Conservation (phyloP, 2,329 filamentous ascomycete species). For the Teratosphaeria destructans region DNA sequence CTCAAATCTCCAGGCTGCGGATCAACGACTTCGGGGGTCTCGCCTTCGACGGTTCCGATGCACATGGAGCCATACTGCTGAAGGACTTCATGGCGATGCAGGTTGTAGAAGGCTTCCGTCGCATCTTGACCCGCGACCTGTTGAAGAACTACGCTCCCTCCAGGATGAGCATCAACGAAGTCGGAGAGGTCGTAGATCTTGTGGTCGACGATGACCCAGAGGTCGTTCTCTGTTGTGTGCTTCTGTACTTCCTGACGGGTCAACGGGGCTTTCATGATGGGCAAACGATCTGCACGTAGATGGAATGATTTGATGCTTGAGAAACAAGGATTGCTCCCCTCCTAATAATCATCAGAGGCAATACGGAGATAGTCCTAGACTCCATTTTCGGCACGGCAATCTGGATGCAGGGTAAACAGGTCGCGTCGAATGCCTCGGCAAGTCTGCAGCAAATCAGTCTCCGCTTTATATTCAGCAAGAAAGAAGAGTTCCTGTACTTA, state of each 20-base stretch:
- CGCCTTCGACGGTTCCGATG: slow-evolving; percentile 64
- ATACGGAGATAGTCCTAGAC: background rate
- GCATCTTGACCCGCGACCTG: slow-evolving; percentile 76
- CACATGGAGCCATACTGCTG: slow-evolving; percentile 65
- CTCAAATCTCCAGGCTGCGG: slow-evolving; percentile 62
- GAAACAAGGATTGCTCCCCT: background rate
- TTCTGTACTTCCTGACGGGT: slow-evolving; percentile 23
- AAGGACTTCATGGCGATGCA: slow-evolving; percentile 83
- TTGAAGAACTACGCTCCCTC: slow-evolving; percentile 66
- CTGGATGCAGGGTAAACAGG: background rate
- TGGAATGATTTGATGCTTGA: background rate
- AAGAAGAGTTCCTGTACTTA: no score
- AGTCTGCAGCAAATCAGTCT: background rate
- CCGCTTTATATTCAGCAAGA: no score
- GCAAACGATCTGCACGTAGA: background rate
- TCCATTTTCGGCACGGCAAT: background rate
- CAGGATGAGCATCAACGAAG: slow-evolving; percentile 76
- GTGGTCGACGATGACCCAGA: slow-evolving; percentile 79
- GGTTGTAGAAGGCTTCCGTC: slow-evolving; percentile 78
- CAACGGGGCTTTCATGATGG: slow-evolving; percentile 14
- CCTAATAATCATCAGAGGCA: background rate
- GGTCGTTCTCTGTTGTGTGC: slow-evolving; percentile 63
- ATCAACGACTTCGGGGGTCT: slow-evolving; percentile 63
- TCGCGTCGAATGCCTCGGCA: background rate
- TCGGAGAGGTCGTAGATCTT: slow-evolving; percentile 80